Evolutionary conservation across 1,139 yeast species (phyloP).

Genomic region (Suhomyces taliae): DNA sequence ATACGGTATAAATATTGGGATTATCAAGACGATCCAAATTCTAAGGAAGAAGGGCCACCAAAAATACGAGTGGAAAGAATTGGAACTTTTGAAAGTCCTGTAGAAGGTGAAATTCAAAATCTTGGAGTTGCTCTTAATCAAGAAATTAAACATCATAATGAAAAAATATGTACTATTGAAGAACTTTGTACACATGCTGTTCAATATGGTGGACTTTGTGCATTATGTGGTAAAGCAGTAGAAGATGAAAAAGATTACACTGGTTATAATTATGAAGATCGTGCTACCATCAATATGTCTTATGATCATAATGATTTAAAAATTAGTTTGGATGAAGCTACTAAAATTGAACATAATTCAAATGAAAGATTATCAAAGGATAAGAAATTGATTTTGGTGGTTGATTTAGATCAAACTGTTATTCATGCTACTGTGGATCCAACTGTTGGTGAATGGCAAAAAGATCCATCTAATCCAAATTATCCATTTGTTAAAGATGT

Average conservation of each 20-base stretch:
- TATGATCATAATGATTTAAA: slow-evolving; percentile 87
- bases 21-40: slow-evolving; percentile 58
- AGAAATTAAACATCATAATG: slow-evolving; percentile 52
- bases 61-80: slow-evolving; percentile 57
- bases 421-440: slow-evolving; percentile 98
- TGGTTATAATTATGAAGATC: slow-evolving; percentile 68
- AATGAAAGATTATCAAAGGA: slow-evolving; percentile 61
- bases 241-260: slow-evolving; percentile 79
- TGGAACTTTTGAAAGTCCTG: slow-evolving; percentile 79
- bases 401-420: slow-evolving; percentile 95
- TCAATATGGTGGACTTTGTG: slow-evolving; percentile 96
- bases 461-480: slow-evolving; percentile 81
- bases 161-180: slow-evolving; percentile 53
- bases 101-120: slow-evolving; percentile 63
- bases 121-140: slow-evolving; percentile 59
- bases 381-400: slow-evolving; percentile 80
- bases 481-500: slow-evolving; percentile 85
- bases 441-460: slow-evolving; percentile 95
- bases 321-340: slow-evolving; percentile 84
- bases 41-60: slow-evolving; percentile 43
- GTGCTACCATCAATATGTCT: slow-evolving; percentile 87
- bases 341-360: slow-evolving; percentile 70
- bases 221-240: slow-evolving; percentile 85
- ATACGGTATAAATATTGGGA: slow-evolving; percentile 69
- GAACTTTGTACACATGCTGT: slow-evolving; percentile 94